A percentile compares a stretch with the other conserved stretches of the same genome.
Evolutionary conservation across 345 rosid species (phyloP).

Genomic region (Salix udensis): DNA sequence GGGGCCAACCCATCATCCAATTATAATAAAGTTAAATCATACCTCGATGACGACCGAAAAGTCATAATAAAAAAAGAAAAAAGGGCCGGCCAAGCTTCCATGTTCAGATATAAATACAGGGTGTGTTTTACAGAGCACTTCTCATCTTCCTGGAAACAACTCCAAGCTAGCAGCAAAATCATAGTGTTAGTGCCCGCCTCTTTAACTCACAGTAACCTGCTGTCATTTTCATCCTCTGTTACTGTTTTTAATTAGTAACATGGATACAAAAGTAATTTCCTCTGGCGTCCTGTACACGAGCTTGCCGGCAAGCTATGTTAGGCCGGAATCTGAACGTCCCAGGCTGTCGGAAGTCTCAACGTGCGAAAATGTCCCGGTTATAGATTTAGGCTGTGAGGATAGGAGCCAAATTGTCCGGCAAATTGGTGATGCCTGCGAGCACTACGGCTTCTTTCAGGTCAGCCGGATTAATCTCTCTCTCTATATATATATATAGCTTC

Average conservation of each 20-base stretch:
- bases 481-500: not conserved
- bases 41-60: not conserved
- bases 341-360: constrained; percentile 49
- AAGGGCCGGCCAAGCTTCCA: not conserved
- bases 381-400: constrained; percentile 55
- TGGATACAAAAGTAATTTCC: constrained; percentile 64
- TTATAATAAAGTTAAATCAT: not conserved
- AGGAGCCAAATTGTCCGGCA: constrained; percentile 37
- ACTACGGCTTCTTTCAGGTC: constrained; percentile 72
- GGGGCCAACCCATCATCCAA: not conserved
- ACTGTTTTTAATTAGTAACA: constrained; percentile 5
- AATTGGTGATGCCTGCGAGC: constrained; percentile 49
- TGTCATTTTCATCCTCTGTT: not conserved
- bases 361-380: constrained; percentile 54
- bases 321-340: constrained; percentile 71
- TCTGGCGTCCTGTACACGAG: constrained; percentile 41
- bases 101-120: not conserved
- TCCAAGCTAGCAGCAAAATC: not conserved
- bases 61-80: not conserved
- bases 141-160: not conserved
- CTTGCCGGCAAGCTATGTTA: constrained; percentile 62
- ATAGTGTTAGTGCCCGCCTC: not conserved
- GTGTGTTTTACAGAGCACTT: not conserved
- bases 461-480: not conserved
- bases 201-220: not conserved